Conservation (phyloP, 2,329 filamentous ascomycete species). For the Pseudocercospora fuligena region DNA sequence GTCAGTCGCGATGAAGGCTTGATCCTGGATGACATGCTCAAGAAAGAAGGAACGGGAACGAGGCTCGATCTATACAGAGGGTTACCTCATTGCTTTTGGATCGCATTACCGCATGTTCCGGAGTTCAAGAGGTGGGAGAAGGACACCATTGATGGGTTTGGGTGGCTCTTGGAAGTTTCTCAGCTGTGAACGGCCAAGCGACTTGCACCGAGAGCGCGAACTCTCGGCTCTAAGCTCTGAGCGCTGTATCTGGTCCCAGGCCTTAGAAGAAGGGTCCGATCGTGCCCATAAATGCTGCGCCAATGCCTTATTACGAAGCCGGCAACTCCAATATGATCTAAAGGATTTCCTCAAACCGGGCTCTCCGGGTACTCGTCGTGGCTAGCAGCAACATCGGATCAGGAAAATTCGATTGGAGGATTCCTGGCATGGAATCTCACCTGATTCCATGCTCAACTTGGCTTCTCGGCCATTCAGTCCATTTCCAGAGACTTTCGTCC, state of each 20-base stretch:
- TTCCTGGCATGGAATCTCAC: too few species aligned
- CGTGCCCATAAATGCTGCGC: too few species aligned
- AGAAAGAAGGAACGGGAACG: slow-evolving; percentile 50
- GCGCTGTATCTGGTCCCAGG: not conserved
- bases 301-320: too few species aligned
- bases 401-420: too few species aligned
- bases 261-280: not conserved
- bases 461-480: slow-evolving; percentile 24
- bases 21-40: slow-evolving; percentile 55
- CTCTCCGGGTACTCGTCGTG: too few species aligned
- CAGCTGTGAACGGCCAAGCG: not conserved
- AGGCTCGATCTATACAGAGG: slow-evolving; percentile 50
- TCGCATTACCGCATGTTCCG: slow-evolving; percentile 35
- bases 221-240: not conserved
- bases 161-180: slow-evolving; percentile 35
- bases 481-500: slow-evolving; percentile 10
- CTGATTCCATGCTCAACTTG: not conserved
- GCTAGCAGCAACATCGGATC: too few species aligned
- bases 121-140: slow-evolving; percentile 35
- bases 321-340: too few species aligned
- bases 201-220: not conserved
- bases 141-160: slow-evolving; percentile 39
- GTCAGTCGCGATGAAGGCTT: slow-evolving; percentile 57
- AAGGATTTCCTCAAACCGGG: too few species aligned
- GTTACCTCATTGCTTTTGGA: slow-evolving; percentile 50